Evolutionary conservation across 1,284 basidiomycete species (phyloP), one percentile per base, ranked within the genome.

Genomic region (Amylostereum chailletii): DNA sequence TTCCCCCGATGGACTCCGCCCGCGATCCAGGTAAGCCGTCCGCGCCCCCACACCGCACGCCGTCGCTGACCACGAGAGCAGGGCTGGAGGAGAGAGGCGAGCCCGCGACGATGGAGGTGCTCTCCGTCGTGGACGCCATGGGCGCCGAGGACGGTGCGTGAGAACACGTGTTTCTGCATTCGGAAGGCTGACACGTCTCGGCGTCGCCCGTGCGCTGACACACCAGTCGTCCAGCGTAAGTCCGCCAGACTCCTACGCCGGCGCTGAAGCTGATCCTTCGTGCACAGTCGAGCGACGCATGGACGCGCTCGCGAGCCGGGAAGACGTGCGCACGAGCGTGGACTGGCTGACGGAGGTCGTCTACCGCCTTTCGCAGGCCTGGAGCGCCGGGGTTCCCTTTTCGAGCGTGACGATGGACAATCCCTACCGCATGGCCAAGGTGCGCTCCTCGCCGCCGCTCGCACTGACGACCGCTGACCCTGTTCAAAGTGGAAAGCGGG

Each of bases 261-360:
- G 1, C 2, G 8, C 9, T 34, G 10, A 5, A n/a, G 9, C 10
- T 32, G 6, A 3, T n/a, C 30, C 37, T 48, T 51, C 50, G 49
- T 46, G 42, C 49, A 3, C 60, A 88, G 85, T 85, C 57, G 82
- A 86, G 60, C 71, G 71, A 53, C 75, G 75, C 65, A 83, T 77
- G 65, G 59, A 63, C 29, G 65, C 67, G 10, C 68, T 86, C 36
- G 74, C 76, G 1, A 67, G 69, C 46, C 77, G 75, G 58, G 64
- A 63, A 33, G 73, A 74, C 31, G 64, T 80, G 32, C 64, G 70
- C 30, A 70, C 68, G 44, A 80, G 70, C 55, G 79, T 90, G n/a
- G 88, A 90, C 64, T 90, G 83, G 79, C 65, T 89, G 30, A 84
- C 82, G 1, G 87, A 90, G 62, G 77, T 78, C 26, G 72, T 82